Evolutionary conservation across 495 filamentous ascomycete genomes (phyloP), one percentile per base, ranked within the genome.

Genomic region (Aspergillus affinis): DNA sequence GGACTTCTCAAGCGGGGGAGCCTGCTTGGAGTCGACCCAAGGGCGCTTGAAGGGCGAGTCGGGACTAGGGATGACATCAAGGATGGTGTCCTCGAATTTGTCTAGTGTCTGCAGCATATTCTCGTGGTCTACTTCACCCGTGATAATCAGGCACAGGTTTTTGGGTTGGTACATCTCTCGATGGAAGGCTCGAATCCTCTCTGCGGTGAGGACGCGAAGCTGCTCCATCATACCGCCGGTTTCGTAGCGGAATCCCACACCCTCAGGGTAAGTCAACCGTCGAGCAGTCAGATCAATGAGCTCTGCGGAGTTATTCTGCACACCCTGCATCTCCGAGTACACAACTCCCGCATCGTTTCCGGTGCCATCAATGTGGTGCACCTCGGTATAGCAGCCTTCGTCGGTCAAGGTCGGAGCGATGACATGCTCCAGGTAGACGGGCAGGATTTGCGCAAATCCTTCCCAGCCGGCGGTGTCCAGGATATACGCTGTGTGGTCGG

Each of bases 301-400:
- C 70, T 96, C 90, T 15, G 76, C 75, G 59, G 87, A 83, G 18
- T 82, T 88, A 68, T 97, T 96, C 71, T 99, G 89, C 1, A 94
- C 85, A 12, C 86, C 95, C 71, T 99, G 94, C 94, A 99, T 98
- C 74, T 99, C 94, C 1, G 95, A 97, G 76, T 98, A 99, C 19
- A 98, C 94, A 4, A 98, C 94, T 61, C 93, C 94, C 26, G 94
- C 94, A 82, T 99, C 95, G 63, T 98, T 87, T 51, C 93, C 94
- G 58, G 86, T 81, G 41, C 91, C 92, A 71, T 99, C 90, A 55
- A 99, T 83, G 71, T 99, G 95, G 75, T 96, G 90, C 27, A 99
- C 94, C 67, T 99, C 94, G 2, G 94, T 99, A 64, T 95, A 87
- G 69, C 93, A 97, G 4, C 86, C 90, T 50, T 91, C 88, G 72